phyloP scores from a whole-genome alignment of 2,329 filamentous ascomycete species.

The Alternaria sp. region DNA sequence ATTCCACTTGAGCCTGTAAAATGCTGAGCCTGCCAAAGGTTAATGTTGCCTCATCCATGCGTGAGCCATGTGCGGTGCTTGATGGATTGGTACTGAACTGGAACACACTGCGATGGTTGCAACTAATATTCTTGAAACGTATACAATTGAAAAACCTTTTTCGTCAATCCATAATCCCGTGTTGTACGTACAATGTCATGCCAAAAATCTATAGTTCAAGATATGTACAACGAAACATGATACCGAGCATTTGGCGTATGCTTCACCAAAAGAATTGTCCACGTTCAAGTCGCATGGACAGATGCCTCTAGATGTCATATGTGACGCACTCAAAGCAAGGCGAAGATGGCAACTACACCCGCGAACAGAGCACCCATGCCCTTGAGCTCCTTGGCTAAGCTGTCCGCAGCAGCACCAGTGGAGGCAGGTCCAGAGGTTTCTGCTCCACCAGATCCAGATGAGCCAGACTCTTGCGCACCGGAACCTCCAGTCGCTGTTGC shows the following conservation, averaged over 20 bases:
- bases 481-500: constrained; percentile 7
- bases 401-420: constrained; percentile 30
- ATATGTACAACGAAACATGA: constrained; percentile 8
- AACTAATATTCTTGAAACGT: too few species aligned
- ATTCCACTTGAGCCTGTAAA: background rate
- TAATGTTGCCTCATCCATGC: background rate
- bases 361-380: constrained; percentile 28
- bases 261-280: background rate
- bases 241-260: background rate
- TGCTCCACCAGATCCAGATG: constrained; percentile 8
- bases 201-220: background rate
- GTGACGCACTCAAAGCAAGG: constrained; percentile 24
- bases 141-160: background rate
- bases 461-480: constrained; percentile 1
- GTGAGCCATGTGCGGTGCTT: background rate
- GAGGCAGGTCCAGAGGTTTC: constrained; percentile 14
- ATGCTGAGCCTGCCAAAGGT: too few species aligned
- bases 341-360: constrained; percentile 32
- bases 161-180: background rate
- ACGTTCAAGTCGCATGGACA: background rate
- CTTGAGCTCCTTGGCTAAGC: constrained; percentile 31
- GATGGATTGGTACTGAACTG: background rate
- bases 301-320: background rate
- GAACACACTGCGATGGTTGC: background rate
- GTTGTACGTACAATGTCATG: background rate